A percentile compares a stretch with the other conserved stretches of the same genome.
Conservation (phyloP, 2,329 filamentous ascomycete genomes). For the Fusarium camptoceras region DNA sequence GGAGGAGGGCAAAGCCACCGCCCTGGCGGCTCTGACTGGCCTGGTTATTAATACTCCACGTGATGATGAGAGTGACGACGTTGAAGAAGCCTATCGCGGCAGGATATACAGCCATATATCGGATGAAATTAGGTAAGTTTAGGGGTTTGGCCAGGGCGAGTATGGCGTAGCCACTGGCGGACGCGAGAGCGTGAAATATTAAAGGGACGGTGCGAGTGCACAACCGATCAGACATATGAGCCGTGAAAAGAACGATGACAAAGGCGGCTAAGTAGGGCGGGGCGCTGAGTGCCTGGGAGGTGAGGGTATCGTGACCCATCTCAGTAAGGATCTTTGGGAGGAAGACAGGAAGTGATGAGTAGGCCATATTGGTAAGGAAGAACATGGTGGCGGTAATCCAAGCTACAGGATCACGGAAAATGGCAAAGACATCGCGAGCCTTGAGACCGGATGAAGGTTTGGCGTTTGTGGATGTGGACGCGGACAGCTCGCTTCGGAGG, state of each 20-base stretch:
- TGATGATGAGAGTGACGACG: conserved; percentile 84
- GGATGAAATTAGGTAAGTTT: conserved; percentile 58
- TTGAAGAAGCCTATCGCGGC: conserved; percentile 85
- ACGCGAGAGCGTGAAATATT: conserved; percentile 75
- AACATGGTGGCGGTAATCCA: conserved; percentile 86
- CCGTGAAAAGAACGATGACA: conserved; percentile 75
- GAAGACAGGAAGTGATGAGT: conserved; percentile 88
- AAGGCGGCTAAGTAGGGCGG: conserved; percentile 86
- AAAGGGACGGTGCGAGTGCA: conserved; percentile 74
- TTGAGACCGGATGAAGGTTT: conserved; percentile 58
- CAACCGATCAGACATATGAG: conserved; percentile 76
- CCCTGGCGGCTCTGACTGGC: conserved; percentile 75
- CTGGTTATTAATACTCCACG: conserved; percentile 92
- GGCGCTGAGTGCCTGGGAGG: conserved; percentile 81
- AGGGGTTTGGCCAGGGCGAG: conserved; percentile 69
- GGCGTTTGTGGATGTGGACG: conserved; percentile 31
- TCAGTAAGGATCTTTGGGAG: conserved; percentile 82
- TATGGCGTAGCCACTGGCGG: conserved; percentile 68
- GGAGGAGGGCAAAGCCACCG: conserved; percentile 82
- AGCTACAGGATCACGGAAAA: conserved; percentile 52
- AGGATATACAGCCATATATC: conserved; percentile 83
- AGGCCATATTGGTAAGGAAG: conserved; percentile 88
- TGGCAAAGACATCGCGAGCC: conserved; percentile 65
- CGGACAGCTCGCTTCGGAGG: conserved; percentile 64
- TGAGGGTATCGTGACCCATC: conserved; percentile 77